Conservation (phyloP, 148 eudicot species). For the Linanthus parryae region DNA sequence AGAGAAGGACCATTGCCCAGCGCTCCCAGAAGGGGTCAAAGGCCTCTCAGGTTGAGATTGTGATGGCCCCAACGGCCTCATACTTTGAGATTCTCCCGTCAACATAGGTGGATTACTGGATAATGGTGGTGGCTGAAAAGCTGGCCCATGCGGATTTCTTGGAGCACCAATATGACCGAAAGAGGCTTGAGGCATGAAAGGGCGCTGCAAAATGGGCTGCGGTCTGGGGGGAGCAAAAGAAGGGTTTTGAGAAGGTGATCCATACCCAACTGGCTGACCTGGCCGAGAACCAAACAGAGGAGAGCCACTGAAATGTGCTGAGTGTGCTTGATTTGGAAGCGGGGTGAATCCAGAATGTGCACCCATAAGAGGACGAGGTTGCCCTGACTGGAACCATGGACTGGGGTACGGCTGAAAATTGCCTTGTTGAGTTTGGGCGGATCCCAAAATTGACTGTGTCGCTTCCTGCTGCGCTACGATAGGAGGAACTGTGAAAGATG, state of each 20-base stretch:
- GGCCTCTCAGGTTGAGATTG: conserved; percentile 17
- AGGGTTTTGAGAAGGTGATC: conserved; percentile 34
- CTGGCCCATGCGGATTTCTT: conserved; percentile 27
- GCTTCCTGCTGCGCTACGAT: conserved; percentile 32
- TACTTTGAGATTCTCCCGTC: conserved; percentile 17
- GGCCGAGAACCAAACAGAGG: conserved; percentile 39
- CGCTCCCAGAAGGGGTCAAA: conserved; percentile 19
- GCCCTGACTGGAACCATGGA: conserved; percentile 50
- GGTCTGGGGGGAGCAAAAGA: conserved; percentile 28
- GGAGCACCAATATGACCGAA: conserved; percentile 38
- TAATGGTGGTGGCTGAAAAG: conserved; percentile 17
- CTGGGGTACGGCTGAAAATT: conserved; percentile 43
- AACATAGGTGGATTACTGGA: conserved; percentile 29
- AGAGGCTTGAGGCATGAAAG: conserved; percentile 25
- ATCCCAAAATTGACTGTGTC: conserved; percentile 28
- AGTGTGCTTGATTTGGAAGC: conserved; percentile 28
- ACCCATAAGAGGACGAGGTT: conserved; percentile 17
- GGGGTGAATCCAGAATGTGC: conserved; percentile 21
- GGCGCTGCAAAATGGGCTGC: conserved; percentile 39
- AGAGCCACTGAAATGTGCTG: conserved; percentile 33
- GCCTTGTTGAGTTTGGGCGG: conserved; percentile 32
- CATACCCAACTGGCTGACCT: conserved; percentile 25
- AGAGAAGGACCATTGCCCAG: conserved; percentile 31
- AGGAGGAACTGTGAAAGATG: conserved; percentile 17
- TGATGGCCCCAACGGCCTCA: conserved; percentile 14